Evolutionary conservation across 164 flowering plant species (phyloP), one percentile per base, ranked within the genome.

Genomic region (Liquidambar formosana): DNA sequence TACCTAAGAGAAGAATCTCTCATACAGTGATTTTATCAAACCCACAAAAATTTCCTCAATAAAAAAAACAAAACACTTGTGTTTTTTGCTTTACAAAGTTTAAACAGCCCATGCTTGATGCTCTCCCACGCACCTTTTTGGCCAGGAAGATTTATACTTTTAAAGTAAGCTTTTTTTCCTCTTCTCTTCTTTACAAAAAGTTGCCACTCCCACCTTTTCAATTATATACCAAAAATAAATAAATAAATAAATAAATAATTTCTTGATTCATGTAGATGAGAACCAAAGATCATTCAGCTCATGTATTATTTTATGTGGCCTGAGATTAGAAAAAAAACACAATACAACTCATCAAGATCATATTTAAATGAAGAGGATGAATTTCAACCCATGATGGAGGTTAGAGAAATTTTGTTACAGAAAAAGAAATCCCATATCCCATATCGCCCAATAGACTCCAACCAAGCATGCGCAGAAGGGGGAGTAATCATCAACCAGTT

Each of bases 161-260:
- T 64, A 21, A 69, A 68, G 60, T 8, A 47, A 53, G 26, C 59
- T 69, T 70, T 59, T 65, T 23, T 61, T 22, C 21, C 25, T 16
- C 73, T 19, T 60, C 69, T 67, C 67, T 73, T 60, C 78, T 75
- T 75, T 75, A 66, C 74, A 47, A 22, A 71, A 71, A 75, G 74
- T 19, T 38, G 33, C 67, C 57, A 15, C 57, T 22, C 41, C 65
- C 15, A 41, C 48, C 13, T 38, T 38, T 41, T 45, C 64, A 41
- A 38, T 61, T 61, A 19, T 61, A 19, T 38, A 43, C 26, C n/a
- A n/a, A n/a, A n/a, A n/a, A n/a, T n/a, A n/a, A n/a, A n/a, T n/a
- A n/a, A n/a, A n/a, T n/a, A n/a, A n/a, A n/a, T n/a, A n/a, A n/a
- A n/a, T n/a, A n/a, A n/a, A n/a, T n/a, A n/a, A n/a, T n/a, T n/a